phyloP scores from a whole-genome alignment of 2,329 filamentous ascomycete genomes.

The Diaporthe citriasiana region DNA sequence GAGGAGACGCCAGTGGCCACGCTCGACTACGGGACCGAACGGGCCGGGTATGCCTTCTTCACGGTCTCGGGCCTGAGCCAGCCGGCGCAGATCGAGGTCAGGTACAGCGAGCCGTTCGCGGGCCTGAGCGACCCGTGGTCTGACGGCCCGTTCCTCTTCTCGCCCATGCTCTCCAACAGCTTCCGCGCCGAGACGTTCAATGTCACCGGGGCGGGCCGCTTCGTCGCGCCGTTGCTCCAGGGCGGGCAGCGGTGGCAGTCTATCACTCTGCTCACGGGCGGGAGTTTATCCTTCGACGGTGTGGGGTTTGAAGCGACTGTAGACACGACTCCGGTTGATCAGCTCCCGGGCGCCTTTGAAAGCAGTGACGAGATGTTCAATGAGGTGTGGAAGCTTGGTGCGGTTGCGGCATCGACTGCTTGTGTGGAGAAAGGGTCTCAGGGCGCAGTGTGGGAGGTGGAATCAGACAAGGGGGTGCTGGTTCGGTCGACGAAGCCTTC shows the following conservation, averaged over 20 bases:
- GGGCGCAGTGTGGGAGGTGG: constrained; percentile 1
- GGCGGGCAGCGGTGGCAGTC: constrained; percentile 24
- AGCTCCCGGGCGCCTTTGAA: not conserved
- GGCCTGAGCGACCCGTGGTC: constrained; percentile 47
- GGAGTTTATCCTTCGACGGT: not conserved
- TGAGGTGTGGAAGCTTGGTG: constrained; percentile 6
- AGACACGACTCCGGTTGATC: not conserved
- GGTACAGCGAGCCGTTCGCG: constrained; percentile 53
- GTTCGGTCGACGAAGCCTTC: constrained; percentile 53
- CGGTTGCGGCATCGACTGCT: not conserved
- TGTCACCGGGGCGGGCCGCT: constrained; percentile 48
- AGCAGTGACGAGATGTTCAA: not conserved
- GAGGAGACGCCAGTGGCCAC: constrained; percentile 42
- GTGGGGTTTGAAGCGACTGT: not conserved
- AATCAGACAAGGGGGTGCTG: constrained; percentile 27
- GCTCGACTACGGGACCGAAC: constrained; percentile 52
- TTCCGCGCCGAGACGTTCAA: constrained; percentile 57
- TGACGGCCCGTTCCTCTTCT: constrained; percentile 51
- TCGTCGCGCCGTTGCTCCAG: constrained; percentile 27
- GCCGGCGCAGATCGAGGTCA: constrained; percentile 53
- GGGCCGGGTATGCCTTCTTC: constrained; percentile 53
- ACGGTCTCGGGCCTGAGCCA: constrained; percentile 46
- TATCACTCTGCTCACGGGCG: not conserved
- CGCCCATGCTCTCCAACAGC: constrained; percentile 49
- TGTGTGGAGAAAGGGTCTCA: not conserved